Conservation (phyloP, 2,329 filamentous ascomycete species). For the Colletotrichum chrysophilum region DNA sequence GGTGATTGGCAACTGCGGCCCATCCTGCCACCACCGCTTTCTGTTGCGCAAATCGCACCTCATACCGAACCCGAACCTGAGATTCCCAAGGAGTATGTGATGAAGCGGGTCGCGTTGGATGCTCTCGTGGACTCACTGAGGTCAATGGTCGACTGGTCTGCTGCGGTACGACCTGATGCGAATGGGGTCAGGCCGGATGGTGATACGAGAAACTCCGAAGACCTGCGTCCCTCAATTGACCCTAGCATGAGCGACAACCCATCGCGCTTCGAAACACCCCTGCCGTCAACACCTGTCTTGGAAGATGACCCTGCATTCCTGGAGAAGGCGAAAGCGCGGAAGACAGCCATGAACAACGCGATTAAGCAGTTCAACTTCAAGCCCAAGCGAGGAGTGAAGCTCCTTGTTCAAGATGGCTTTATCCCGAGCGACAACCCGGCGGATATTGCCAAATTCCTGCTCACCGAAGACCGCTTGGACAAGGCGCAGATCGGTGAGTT, state of each 20-base stretch:
- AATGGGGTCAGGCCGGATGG: slow-evolving; percentile 37
- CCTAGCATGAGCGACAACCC: slow-evolving; percentile 65
- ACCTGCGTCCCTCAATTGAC: slow-evolving; percentile 69
- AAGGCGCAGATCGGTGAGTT: slow-evolving; percentile 95
- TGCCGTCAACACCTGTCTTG: slow-evolving; percentile 70
- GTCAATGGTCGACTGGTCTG: slow-evolving; percentile 92
- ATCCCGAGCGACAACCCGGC: slow-evolving; percentile 79
- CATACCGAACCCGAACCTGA: slow-evolving; percentile 67
- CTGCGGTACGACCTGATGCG: slow-evolving; percentile 67
- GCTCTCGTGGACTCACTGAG: slow-evolving; percentile 86
- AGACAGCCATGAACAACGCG: slow-evolving; percentile 89
- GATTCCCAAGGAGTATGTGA: slow-evolving; percentile 85
- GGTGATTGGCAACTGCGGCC: slow-evolving; percentile 86
- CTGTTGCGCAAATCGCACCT: slow-evolving; percentile 75
- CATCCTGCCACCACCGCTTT: slow-evolving; percentile 86
- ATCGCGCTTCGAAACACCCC: slow-evolving; percentile 65
- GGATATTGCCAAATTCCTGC: slow-evolving; percentile 84
- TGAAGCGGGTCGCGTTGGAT: slow-evolving; percentile 90
- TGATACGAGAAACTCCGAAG: slow-evolving; percentile 43
- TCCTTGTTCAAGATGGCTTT: slow-evolving; percentile 83
- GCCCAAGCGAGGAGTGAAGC: slow-evolving; percentile 90
- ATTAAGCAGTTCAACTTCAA: slow-evolving; percentile 97
- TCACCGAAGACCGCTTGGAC: slow-evolving; percentile 83
- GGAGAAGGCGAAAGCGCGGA: slow-evolving; percentile 93
- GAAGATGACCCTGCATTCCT: slow-evolving; percentile 94